A percentile compares a stretch with the other conserved stretches of the same genome.
Evolutionary conservation across 108 stramenopile species (phyloP).

Genomic region (Skeletonema marinoi): DNA sequence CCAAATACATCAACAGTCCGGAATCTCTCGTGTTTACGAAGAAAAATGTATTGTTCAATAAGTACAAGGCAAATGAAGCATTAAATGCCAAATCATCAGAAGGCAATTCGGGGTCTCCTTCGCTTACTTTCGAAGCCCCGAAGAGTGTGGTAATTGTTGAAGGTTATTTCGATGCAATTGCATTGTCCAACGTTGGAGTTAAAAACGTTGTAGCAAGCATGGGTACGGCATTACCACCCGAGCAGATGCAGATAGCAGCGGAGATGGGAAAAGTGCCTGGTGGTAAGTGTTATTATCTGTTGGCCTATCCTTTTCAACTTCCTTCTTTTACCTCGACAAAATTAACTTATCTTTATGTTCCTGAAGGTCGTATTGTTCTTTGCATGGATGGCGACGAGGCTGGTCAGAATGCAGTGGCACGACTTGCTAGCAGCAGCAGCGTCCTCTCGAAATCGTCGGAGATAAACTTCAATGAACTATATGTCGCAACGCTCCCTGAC

Average conservation of each 20-base stretch:
- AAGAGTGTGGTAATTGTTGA: slow-evolving; percentile 82
- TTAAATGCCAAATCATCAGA: neutral
- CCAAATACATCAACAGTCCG: slow-evolving; percentile 95
- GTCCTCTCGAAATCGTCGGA: slow-evolving; percentile 53
- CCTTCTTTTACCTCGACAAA: neutral
- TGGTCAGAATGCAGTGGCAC: slow-evolving; percentile 76
- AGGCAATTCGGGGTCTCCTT: neutral
- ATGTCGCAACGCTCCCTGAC: slow-evolving; percentile 69
- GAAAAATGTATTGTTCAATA: slow-evolving; percentile 79
- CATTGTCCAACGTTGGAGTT: slow-evolving; percentile 80
- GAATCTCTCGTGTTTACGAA: slow-evolving; percentile 88
- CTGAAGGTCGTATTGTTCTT: slow-evolving; percentile 63
- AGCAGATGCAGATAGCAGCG: slow-evolving; percentile 72
- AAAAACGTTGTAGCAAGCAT: slow-evolving; percentile 83
- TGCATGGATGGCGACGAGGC: slow-evolving; percentile 92
- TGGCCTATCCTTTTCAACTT: neutral
- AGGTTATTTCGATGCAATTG: slow-evolving; percentile 94
- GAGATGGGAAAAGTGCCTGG: slow-evolving; percentile 41
- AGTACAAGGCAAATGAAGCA: slow-evolving; percentile 53
- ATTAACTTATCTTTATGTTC: neutral
- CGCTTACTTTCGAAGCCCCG: neutral
- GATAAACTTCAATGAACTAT: slow-evolving; percentile 53
- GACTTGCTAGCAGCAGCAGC: slow-evolving; percentile 62
- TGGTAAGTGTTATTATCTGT: slow-evolving; percentile 32
- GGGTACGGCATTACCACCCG: slow-evolving; percentile 84